Evolutionary conservation across 2,329 filamentous ascomycete species (phyloP).

Genomic region (Talaromyces sp.): DNA sequence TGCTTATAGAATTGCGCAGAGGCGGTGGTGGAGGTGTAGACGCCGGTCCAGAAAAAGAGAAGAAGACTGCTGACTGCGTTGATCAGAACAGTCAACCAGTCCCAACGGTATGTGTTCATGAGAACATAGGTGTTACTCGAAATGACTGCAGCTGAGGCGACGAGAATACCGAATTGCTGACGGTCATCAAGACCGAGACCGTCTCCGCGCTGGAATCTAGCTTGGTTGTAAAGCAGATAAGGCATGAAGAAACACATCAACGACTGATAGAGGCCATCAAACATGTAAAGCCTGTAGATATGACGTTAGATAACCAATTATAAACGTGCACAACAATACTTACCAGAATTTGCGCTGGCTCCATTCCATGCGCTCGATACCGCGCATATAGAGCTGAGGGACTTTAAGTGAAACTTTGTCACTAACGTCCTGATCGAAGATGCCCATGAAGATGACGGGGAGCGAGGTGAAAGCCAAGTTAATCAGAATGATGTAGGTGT

Average conservation of each 20-base stretch:
- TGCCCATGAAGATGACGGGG: constrained; percentile 90
- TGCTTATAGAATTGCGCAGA: constrained; percentile 70
- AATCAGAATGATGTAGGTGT: constrained; percentile 94
- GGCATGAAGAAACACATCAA: constrained; percentile 90
- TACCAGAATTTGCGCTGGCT: constrained; percentile 95
- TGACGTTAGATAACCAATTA: constrained; percentile 6
- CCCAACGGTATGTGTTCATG: constrained; percentile 96
- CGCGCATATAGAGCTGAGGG: constrained; percentile 88
- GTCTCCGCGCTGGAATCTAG: constrained; percentile 64
- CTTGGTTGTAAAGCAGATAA: constrained; percentile 70
- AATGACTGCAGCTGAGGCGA: constrained; percentile 77
- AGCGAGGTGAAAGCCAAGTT: constrained; percentile 96
- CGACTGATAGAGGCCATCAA: constrained; percentile 91
- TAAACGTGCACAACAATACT: constrained; percentile 29
- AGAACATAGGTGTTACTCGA: constrained; percentile 93
- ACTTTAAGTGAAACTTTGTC: constrained; percentile 91
- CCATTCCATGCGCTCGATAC: constrained; percentile 96
- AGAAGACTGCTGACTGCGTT: constrained; percentile 77
- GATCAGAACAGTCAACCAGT: constrained; percentile 88
- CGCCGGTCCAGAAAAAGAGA: constrained; percentile 92
- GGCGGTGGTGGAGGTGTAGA: constrained; percentile 65
- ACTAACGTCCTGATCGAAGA: constrained; percentile 93
- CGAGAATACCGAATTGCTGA: constrained; percentile 78
- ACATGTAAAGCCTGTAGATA: constrained; percentile 74
- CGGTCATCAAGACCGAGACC: constrained; percentile 76